Evolutionary conservation across 176 grass and related monocot species (phyloP), one percentile per base, ranked within the genome.

Genomic region (Puccinellia tenuiflora): DNA sequence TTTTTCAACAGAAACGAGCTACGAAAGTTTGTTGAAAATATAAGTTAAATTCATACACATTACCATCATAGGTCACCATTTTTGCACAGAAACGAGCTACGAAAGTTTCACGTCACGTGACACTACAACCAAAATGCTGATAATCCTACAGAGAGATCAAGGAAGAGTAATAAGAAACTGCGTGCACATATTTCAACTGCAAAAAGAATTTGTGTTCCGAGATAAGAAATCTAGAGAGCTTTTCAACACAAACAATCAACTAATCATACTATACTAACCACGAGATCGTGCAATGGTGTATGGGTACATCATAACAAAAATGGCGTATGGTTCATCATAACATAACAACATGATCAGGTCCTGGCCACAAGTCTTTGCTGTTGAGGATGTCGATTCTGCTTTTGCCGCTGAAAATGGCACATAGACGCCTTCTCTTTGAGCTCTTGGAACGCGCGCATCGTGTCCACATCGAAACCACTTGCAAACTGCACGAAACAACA

Each of bases 361-460:
- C 85, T 88, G 75, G 77, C 80, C 50, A 90, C 85, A 68, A 94
- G 85, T 54, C 76, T 92, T 68, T 92, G 86, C 43, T 91, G 90
- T 30, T 87, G 81, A 55, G 75, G 39, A 31, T 77, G 90, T 20
- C 83, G 86, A 50, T 37, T 87, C 5, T 90, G 89, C n/a, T 82
- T 77, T 54, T 92, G 86, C 76, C 82, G 56, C 34, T 92, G 91
- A 25, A 87, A 26, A 68, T 48, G 81, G 85, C 92, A 95, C 75
- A 88, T 78, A 15, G 88, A 91, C 5, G 94, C 97, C 84, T 99
- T 94, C 82, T 99, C 86, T 85, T 99, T 99, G 14, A 99, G 93
- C 78, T 96, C 93, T 26, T 99, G 97, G 45, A 99, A 99, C 14
- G 93, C 93, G 30, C 97, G 81, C 97, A 99, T 99, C 9, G 97